Evolutionary conservation across 352 stramenopile genomes (phyloP), one percentile per base, ranked within the genome.

Genomic region (Globisporangium parvum): DNA sequence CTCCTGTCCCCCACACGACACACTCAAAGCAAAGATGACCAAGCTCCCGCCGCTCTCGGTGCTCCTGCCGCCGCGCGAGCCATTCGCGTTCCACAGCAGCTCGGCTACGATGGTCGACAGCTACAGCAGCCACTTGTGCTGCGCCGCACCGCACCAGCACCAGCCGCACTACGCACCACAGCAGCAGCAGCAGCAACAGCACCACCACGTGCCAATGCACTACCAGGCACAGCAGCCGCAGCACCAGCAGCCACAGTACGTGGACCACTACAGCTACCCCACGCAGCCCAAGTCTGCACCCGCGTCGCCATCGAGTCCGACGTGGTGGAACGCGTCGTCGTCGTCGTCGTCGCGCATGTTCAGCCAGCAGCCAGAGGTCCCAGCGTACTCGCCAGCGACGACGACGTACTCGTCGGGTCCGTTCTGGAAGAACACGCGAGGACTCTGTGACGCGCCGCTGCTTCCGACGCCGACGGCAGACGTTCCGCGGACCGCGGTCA

Each of bases 21-120:
- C 18, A 45, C 8, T 12, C 39, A 10, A 31, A 18, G 10, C 24
- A 44, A 17, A 9, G 35, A 53, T 52, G 33, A 53, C 35, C 54
- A 60, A 60, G 47, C 54, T 60, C 24, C 54, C 54, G 35, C 48
- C 54, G 35, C 54, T 60, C 54, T 60, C 54, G 2, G 54, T 60
- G 54, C 54, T 60, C 18, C 54, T 60, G 35, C 46, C 54, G 24
- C 54, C 54, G 20, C 54, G 51, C 24, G 54, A 44, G 2, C 46
- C 24, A 26, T 47, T 42, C 21, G 24, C 31, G 18, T 40, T 57
- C 24, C 51, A 37, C 42, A 26, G 42, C 26, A 37, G 31, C 31
- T 33, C 28, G 8, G 12, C 47, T 41, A 6, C 39, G 15, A n/a
- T 20, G 39, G 35, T 18, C 39, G 21, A 42, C 39, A 48, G 6